These are phyloP conservation scores for Populus hybrid DNA, from an alignment of 441 rosid genomes.

Conservation along the genomic window DNA sequence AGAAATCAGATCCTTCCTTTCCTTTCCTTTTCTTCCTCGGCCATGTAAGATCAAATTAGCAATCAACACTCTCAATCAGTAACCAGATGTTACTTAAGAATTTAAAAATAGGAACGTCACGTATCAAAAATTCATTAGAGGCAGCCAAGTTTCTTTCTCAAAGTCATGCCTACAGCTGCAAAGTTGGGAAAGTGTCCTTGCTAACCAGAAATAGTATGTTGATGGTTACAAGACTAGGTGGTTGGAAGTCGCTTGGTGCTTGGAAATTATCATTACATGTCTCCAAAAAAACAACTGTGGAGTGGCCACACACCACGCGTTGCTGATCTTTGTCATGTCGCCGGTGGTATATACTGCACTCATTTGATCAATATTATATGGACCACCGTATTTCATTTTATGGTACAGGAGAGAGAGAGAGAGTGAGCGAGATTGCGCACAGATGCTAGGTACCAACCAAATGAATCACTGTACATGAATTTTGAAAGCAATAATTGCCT, in stretches of 20 bases:
- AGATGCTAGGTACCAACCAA: not conserved
- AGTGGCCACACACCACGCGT: not conserved
- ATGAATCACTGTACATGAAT: too few relatives aligned
- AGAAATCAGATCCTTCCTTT: not conserved
- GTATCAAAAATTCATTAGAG: not conserved
- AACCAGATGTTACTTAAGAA: not conserved
- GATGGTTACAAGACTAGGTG: conserved; percentile 1
- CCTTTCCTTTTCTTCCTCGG: not conserved
- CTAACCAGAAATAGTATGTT: not conserved
- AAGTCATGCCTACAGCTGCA: not conserved
- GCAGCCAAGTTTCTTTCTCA: not conserved
- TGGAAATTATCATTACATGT: not conserved
- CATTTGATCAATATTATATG: too few relatives aligned
- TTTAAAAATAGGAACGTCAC: too few relatives aligned
- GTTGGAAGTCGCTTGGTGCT: conserved; percentile 2
- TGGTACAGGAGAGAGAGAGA: not conserved
- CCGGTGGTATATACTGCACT: not conserved
- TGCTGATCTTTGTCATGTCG: not conserved
- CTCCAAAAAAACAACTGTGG: not conserved
- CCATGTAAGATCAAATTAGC: not conserved
- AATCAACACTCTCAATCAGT: not conserved
- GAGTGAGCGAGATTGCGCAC: not conserved
- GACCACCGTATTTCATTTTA: too few relatives aligned
- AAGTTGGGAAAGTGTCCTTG: not conserved
- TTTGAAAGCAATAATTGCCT: too few relatives aligned